A percentile compares a stretch with the other conserved stretches of the same genome.
phyloP scores from a whole-genome alignment of 257 asterid genomes.

The Nemophila menziesii region DNA sequence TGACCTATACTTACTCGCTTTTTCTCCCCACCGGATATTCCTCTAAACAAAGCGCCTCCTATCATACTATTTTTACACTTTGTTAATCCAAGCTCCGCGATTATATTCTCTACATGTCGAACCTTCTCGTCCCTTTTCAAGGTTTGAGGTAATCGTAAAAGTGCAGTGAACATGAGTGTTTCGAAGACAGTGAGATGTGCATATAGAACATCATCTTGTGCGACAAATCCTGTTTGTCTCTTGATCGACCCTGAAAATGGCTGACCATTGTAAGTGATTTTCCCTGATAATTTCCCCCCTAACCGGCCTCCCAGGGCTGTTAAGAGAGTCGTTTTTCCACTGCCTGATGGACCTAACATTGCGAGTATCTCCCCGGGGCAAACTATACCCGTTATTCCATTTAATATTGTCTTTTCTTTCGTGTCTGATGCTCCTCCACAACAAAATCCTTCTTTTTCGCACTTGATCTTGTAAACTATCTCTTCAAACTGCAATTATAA shows the following conservation, averaged over 20 bases:
- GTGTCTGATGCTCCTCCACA: conserved; percentile 25
- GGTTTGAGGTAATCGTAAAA: conserved; percentile 58
- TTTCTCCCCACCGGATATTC: conserved; percentile 93
- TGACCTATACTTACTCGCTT: conserved; percentile 95
- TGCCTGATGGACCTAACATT: conserved; percentile 97
- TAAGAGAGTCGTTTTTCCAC: conserved; percentile 91
- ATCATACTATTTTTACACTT: conserved; percentile 67
- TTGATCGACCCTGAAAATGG: conserved; percentile 67
- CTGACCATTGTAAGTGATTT: conserved; percentile 65
- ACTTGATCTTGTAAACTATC: conserved; percentile 55
- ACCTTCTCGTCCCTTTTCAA: conserved; percentile 38
- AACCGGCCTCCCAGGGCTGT: conserved; percentile 96
- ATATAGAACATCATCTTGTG: conserved; percentile 74
- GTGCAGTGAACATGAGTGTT: conserved; percentile 72
- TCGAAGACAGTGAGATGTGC: conserved; percentile 82
- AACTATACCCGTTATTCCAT: conserved; percentile 74
- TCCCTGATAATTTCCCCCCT: conserved; percentile 59
- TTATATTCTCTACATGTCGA: conserved; percentile 57
- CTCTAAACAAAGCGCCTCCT: conserved; percentile 72
- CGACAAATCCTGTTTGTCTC: conserved; percentile 79
- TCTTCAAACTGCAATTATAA: conserved; percentile 63
- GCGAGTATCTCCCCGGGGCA: conserved; percentile 91
- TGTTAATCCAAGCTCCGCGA: conserved; percentile 49
- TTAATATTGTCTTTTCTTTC: conserved; percentile 71
- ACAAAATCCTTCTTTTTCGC: conserved; percentile 26